Evolutionary conservation across 2,329 filamentous ascomycete genomes (phyloP).

Genomic region (Hymenoscyphus occultus): DNA sequence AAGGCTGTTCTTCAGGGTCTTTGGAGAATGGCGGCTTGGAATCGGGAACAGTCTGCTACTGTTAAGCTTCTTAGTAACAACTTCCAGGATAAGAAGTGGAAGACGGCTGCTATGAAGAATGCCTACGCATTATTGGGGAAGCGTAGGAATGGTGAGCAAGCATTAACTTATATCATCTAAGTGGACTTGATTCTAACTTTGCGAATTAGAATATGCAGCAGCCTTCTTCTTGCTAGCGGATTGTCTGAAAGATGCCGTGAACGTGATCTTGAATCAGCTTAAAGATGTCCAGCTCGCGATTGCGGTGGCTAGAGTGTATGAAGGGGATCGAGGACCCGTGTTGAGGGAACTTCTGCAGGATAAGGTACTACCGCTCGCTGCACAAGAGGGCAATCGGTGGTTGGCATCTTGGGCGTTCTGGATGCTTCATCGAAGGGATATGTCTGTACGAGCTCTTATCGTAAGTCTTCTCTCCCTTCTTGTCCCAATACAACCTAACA

Average conservation of each 20-base stretch:
- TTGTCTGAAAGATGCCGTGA: conserved; percentile 78
- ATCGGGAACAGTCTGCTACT: conserved; percentile 80
- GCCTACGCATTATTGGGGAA: conserved; percentile 93
- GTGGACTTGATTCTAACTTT: neutral
- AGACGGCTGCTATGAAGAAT: conserved; percentile 87
- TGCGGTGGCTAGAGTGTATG: conserved; percentile 81
- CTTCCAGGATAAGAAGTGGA: conserved; percentile 84
- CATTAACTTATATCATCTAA: neutral
- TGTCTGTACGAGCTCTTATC: conserved; percentile 80
- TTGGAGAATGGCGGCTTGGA: conserved; percentile 92
- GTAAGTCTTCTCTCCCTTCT: conserved; percentile 46
- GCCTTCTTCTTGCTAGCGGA: conserved; percentile 93
- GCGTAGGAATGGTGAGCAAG: conserved; percentile 68
- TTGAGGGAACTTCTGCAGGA: conserved; percentile 73
- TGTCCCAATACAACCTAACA: conserved; percentile 21
- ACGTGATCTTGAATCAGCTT: conserved; percentile 81
- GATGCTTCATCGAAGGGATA: conserved; percentile 78
- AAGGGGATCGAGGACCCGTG: conserved; percentile 76
- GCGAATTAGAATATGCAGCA: conserved; percentile 74
- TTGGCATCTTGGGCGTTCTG: conserved; percentile 94
- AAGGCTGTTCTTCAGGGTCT: conserved; percentile 86
- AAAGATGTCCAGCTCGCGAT: conserved; percentile 88
- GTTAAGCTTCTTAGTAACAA: conserved; percentile 82
- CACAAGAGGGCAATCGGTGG: conserved; percentile 84
- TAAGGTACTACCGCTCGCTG: conserved; percentile 73